These are phyloP conservation scores for Borovskyia barvae DNA, from an alignment of 208 protist species.

Conservation along the genomic window DNA sequence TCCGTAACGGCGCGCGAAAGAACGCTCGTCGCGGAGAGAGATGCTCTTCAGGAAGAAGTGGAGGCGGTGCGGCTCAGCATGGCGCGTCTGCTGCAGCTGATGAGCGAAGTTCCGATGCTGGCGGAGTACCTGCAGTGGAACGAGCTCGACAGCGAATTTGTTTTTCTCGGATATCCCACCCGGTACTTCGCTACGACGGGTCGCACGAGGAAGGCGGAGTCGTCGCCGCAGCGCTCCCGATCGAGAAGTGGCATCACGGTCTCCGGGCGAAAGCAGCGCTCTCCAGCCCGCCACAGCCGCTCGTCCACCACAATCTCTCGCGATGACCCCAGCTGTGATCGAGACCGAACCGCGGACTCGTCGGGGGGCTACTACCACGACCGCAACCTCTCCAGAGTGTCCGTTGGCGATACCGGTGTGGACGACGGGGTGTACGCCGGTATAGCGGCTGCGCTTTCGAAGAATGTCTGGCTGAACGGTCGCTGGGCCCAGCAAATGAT, in stretches of 20 bases:
- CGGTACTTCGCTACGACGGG: constrained; percentile 34
- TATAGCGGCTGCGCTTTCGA: constrained; percentile 40
- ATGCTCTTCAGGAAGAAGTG: constrained; percentile 51
- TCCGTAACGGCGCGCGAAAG: constrained; percentile 12
- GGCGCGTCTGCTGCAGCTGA: constrained; percentile 68
- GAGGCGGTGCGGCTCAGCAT: constrained; percentile 64
- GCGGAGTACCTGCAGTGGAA: constrained; percentile 54
- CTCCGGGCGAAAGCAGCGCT: constrained; percentile 3
- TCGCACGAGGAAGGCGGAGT: not conserved
- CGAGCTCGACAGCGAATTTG: constrained; percentile 57
- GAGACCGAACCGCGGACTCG: not conserved
- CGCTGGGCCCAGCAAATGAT: constrained; percentile 68
- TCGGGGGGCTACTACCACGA: constrained; percentile 16
- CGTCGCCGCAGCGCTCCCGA: constrained; percentile 1
- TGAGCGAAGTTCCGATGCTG: constrained; percentile 71
- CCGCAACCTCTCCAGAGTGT: constrained; percentile 13
- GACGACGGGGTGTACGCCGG: constrained; percentile 83
- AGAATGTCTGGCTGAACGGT: constrained; percentile 85
- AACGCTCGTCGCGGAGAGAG: constrained; percentile 23
- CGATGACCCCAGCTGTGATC: constrained; percentile 2
- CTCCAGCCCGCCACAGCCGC: constrained; percentile 8
- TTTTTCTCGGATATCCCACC: constrained; percentile 63
- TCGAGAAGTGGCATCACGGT: constrained; percentile 5
- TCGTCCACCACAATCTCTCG: not conserved
- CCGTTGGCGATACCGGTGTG: constrained; percentile 51